These are phyloP conservation scores for Geotrichum klebahnii DNA, from an alignment of 1,139 yeast genomes.

Conservation along the genomic window DNA sequence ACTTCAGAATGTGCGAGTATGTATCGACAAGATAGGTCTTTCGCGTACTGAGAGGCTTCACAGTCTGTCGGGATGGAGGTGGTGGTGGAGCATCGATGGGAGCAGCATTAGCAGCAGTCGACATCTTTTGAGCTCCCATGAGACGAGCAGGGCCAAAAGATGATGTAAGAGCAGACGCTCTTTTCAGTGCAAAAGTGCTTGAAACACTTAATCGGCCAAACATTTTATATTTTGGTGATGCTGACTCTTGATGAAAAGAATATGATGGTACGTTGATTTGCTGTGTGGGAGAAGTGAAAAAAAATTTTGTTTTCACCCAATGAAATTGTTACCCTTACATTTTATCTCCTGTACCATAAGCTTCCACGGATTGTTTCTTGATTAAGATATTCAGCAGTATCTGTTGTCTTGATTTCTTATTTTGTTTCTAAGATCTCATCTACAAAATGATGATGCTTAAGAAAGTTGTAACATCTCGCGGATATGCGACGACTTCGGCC, in stretches of 20 bases:
- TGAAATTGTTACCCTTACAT: conserved; percentile 8
- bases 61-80: conserved; percentile 16
- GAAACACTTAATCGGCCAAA: conserved; percentile 8
- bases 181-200: neutral
- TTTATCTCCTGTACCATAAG: neutral
- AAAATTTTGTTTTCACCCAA: conserved; percentile 4
- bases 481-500: conserved; percentile 8
- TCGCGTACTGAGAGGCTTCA: conserved; percentile 39
- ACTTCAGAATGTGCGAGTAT: conserved; percentile 66
- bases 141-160: neutral
- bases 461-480: conserved; percentile 4
- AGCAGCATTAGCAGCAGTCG: conserved; percentile 2
- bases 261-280: conserved; percentile 10
- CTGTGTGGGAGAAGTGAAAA: conserved; percentile 5
- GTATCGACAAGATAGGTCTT: conserved; percentile 80
- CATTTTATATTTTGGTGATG: neutral
- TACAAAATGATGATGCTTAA: conserved; percentile 5
- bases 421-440: neutral
- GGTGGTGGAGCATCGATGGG: neutral
- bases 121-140: neutral
- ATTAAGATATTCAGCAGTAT: neutral
- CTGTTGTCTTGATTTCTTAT: neutral
- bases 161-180: neutral
- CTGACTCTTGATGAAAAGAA: neutral
- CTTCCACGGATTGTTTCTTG: too few relatives aligned